Evolutionary conservation across 441 rosid genomes (phyloP).

Genomic region (Bocquillonia castaneifolia): DNA sequence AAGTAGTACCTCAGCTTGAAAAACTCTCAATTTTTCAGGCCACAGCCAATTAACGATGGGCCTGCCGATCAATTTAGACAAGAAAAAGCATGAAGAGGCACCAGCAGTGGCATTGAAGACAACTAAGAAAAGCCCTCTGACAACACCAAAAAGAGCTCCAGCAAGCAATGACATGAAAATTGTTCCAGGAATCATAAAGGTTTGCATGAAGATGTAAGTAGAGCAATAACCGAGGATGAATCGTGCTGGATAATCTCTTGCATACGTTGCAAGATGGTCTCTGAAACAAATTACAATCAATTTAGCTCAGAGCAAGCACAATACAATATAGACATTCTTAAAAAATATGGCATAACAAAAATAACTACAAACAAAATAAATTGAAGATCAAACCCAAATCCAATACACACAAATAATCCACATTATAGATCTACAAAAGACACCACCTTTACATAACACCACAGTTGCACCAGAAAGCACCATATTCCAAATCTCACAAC

Average conservation of each 20-base stretch:
- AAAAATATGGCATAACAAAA: background rate
- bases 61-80: conserved; percentile 87
- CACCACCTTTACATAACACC: background rate
- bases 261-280: conserved; percentile 74
- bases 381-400: background rate
- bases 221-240: conserved; percentile 91
- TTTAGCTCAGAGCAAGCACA: conserved; percentile 9
- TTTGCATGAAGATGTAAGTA: conserved; percentile 95
- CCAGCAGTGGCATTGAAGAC: conserved; percentile 92
- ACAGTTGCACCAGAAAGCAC: background rate
- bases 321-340: background rate
- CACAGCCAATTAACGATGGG: conserved; percentile 87
- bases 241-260: conserved; percentile 67
- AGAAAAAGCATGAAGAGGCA: conserved; percentile 85
- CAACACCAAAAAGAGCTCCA: conserved; percentile 92
- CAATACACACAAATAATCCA: background rate
- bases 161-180: conserved; percentile 97
- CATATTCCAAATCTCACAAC: conserved; percentile 1
- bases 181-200: conserved; percentile 99
- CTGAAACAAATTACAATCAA: conserved; percentile 38
- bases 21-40: conserved; percentile 87
- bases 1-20: conserved; percentile 74
- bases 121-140: conserved; percentile 78
- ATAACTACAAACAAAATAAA: background rate
- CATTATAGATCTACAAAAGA: conserved; percentile 3